Conservation (phyloP, 1,139 yeast genomes). For the Debaryomyces sp. region DNA sequence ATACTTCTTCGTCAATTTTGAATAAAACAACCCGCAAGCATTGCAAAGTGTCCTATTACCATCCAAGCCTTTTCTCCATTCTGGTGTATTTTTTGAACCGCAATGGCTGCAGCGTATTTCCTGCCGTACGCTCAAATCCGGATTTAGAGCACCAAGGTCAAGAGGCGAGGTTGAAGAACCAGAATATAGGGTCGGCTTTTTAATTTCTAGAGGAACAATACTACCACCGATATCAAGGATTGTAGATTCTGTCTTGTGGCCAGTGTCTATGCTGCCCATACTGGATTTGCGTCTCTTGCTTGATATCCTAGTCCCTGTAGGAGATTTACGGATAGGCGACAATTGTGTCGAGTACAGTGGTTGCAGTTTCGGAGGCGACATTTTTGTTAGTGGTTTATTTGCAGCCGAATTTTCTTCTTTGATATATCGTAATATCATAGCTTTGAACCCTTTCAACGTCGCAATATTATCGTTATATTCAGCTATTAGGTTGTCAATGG, state of each 20-base stretch:
- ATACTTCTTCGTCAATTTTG: constrained; percentile 32
- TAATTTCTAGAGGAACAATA: constrained; percentile 16
- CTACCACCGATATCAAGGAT: constrained; percentile 14
- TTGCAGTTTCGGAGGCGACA: background rate
- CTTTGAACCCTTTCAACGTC: background rate
- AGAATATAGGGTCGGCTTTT: constrained; percentile 5
- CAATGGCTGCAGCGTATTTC: constrained; percentile 30
- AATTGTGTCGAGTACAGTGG: background rate
- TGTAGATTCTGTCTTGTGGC: background rate
- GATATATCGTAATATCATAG: background rate
- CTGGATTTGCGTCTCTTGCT: constrained; percentile 1
- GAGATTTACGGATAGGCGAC: background rate
- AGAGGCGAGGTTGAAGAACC: constrained; percentile 6
- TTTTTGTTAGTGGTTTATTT: background rate
- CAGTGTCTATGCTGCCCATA: background rate
- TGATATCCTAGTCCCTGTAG: background rate
- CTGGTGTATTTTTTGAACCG: constrained; percentile 40
- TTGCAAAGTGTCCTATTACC: constrained; percentile 48
- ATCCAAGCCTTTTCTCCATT: constrained; percentile 50
- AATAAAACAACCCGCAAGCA: constrained; percentile 49
- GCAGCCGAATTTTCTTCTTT: background rate
- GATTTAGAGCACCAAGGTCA: constrained; percentile 20
- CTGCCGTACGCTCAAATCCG: constrained; percentile 20
- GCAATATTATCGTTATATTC: background rate
- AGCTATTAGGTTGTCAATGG: background rate